A percentile compares a stretch with the other conserved stretches of the same genome.
Evolutionary conservation across 345 rosid genomes (phyloP).

Genomic region (Isatis tinctoria): DNA sequence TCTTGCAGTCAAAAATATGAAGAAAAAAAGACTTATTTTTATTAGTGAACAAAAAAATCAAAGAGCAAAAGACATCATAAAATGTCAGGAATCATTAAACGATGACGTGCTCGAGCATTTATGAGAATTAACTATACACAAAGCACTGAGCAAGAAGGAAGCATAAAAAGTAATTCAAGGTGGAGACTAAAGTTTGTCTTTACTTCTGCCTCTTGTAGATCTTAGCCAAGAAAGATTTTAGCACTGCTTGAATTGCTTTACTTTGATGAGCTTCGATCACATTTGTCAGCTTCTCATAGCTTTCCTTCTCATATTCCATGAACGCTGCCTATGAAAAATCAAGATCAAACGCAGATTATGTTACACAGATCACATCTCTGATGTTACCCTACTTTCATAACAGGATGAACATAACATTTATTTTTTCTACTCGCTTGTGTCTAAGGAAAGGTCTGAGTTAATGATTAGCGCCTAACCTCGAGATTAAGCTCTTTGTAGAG

Average conservation of each 20-base stretch:
- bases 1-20: background rate
- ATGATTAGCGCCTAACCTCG: constrained; percentile 39
- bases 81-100: too few species aligned
- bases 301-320: constrained; percentile 66
- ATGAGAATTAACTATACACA: background rate
- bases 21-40: background rate
- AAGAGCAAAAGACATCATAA: background rate
- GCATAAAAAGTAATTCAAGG: background rate
- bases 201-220: constrained; percentile 85
- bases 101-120: background rate
- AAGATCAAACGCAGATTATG: background rate
- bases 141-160: background rate
- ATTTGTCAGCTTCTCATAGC: constrained; percentile 53
- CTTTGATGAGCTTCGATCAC: constrained; percentile 65
- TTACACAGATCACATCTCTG: background rate
- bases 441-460: background rate
- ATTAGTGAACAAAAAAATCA: background rate
- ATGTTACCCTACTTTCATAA: background rate
- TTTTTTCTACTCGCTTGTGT: background rate
- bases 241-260: constrained; percentile 66
- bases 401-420: background rate
- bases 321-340: constrained; percentile 42
- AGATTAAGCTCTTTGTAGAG: constrained; percentile 63
- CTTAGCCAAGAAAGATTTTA: constrained; percentile 77
- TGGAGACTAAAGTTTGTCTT: background rate